Base-by-base conservation (phyloP, 495 filamentous ascomycete genomes). In the Aspergillus campestris region DNA sequence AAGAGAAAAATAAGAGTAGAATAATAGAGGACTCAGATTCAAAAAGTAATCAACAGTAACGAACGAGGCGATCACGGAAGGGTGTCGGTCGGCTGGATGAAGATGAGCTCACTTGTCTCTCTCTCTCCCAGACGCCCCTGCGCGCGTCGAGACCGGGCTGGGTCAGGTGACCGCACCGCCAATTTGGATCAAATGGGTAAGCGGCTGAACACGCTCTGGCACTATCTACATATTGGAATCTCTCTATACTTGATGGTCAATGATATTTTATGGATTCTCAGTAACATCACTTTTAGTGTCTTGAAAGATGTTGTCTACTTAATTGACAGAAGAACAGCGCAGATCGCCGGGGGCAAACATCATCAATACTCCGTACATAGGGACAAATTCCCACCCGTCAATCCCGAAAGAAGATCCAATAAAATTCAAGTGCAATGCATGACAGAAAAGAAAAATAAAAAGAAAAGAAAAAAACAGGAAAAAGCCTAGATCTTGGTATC, bases 401-500 rank as follows among this genome's bases (percentile, higher is more conserved):
- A 24, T 24, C 18, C 18, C 18, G 18, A 24, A 24, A 24, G 18
- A 24, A 24, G 4, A 24, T 24, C n/a, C n/a, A 33, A 46, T 37
- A 29, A n/a, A 12, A 43, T 30, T 45, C 31, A 38, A 41, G 35
- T 52, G 34, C 41, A 30, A 52, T 44, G 45, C 45, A 55, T 48
- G 42, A 52, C 50, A 33, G 47, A 47, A 24, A 49, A 38, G 31
- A 40, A 33, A 27, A 12, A 50, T 28, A 38, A 40, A 32, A 45
- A 44, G 12, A 32, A 53, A 43, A 31, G 50, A 38, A 54, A 53
- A 52, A 56, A 15, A 39, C 42, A 48, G 51, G 44, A 41, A 45
- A 35, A 43, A 45, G 48, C 60, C 57, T 64, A 64, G 55, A 63
- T 61, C 58, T 59, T 70, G 68, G 66, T 70, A 70, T 72, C 68